Evolutionary conservation across 2,329 filamentous ascomycete species (phyloP), one percentile per base, ranked within the genome.

Genomic region (Ophiocordyceps australis): DNA sequence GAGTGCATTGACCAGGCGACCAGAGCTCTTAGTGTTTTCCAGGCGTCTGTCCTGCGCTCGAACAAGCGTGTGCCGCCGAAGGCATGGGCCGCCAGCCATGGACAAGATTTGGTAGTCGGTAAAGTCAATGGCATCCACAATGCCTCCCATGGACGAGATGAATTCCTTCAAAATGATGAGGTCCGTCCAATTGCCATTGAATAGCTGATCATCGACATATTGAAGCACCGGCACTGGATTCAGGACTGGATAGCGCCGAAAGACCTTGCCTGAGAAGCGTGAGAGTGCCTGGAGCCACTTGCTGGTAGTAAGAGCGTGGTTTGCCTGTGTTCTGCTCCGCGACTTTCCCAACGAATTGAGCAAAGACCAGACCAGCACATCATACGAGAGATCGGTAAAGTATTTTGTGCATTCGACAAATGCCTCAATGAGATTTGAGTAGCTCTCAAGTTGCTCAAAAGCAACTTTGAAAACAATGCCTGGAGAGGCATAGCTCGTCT

Each of bases 381-480:
- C 89, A 45, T 93, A 93, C 1, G 81, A 86, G 20, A 98, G 57
- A 28, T 80, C 74, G 2, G 86, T 93, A 38, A 95, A 94, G 46
- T 94, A 94, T 39, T 81, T 76, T 20, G 81, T 83, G 42, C 85
- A 94, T 45, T 94, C 83, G 10, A 95, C 85, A 32, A 98, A 81
- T 5, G 82, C 81, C 33, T 93, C 81, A 29, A 93, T 93, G 32
- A 98, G 65, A 43, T 95, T 98, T 44, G 78, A 79, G 46, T 98
- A 98, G 0, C 78, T 75, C 49, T 98, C 85, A 31, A 94, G 81
- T 47, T 94, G 85, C 33, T 74, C 74, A 30, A 98, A 70, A 6
- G 85, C 82, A 29, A 86, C 78, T 40, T 74, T 74, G 55, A 94
- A 93, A 14, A 95, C 85, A 29, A 93, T 66, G 15, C 86, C 86